Percentiles rank a stretch among this genome's conserved stretches.
phyloP scores from a whole-genome alignment of 148 eudicot genomes.

The Gaultheria prostrata region DNA sequence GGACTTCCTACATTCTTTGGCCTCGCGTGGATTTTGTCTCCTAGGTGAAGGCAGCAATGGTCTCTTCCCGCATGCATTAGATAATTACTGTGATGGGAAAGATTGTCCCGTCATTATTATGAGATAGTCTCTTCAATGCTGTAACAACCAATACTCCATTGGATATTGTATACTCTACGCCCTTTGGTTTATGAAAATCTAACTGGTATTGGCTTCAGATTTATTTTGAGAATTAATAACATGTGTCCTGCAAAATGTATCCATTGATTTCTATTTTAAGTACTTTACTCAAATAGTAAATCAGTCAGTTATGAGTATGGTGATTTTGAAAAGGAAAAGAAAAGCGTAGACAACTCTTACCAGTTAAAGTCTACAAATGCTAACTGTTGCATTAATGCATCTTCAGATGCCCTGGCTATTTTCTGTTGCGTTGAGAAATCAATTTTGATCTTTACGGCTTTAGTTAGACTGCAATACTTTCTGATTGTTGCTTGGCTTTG shows the following conservation, averaged over 20 bases:
- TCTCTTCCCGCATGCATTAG: conserved; percentile 3
- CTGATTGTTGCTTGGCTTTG: neutral
- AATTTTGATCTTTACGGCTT: neutral
- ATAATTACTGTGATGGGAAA: neutral
- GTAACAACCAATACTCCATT: neutral
- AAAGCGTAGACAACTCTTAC: neutral
- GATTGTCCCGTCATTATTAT: neutral
- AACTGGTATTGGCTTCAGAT: conserved; percentile 12
- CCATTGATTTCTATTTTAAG: neutral
- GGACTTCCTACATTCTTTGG: neutral
- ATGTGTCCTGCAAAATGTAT: neutral
- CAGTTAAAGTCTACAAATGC: neutral
- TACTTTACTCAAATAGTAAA: neutral
- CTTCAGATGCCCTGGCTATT: neutral
- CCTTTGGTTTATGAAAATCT: neutral
- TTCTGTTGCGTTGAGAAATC: conserved; percentile 3
- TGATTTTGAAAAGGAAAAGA: neutral
- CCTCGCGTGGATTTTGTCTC: neutral
- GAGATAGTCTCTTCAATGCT: neutral
- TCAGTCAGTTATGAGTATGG: neutral
- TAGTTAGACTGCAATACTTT: neutral
- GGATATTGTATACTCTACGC: neutral
- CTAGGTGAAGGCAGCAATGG: neutral
- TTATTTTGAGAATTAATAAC: neutral
- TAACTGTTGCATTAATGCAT: conserved; percentile 2